Evolutionary conservation across 73 alveolate genomes (phyloP).

Genomic region (Uronychia setigera): DNA sequence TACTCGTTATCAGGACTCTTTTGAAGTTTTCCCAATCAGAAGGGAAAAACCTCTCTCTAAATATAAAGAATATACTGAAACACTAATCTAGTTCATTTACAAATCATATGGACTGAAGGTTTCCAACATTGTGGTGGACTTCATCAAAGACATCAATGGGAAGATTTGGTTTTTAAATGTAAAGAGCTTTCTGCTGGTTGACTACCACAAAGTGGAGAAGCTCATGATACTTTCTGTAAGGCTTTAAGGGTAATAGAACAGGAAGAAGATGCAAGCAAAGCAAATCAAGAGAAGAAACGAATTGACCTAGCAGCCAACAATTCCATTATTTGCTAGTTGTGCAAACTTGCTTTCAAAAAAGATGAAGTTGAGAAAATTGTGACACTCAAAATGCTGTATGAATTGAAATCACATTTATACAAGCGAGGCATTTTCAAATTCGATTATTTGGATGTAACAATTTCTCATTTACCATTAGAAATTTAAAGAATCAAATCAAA

Average conservation of each 20-base stretch:
- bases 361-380: slow-evolving; percentile 39
- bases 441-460: slow-evolving; percentile 49
- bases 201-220: slow-evolving; percentile 6
- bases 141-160: slow-evolving; percentile 30
- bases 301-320: slow-evolving; percentile 11
- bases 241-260: slow-evolving; percentile 15
- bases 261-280: slow-evolving; percentile 22
- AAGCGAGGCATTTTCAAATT: slow-evolving; percentile 65
- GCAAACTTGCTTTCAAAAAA: slow-evolving; percentile 41
- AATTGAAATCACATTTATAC: slow-evolving; percentile 47
- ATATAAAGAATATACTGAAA: background rate
- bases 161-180: slow-evolving; percentile 21
- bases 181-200: slow-evolving; percentile 24
- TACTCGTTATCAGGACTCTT: background rate
- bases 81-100: slow-evolving; percentile 53
- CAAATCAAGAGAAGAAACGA: background rate
- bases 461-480: slow-evolving; percentile 4
- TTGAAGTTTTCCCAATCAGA: background rate
- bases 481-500: slow-evolving; percentile 10
- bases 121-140: slow-evolving; percentile 17
- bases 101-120: slow-evolving; percentile 70
- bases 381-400: slow-evolving; percentile 39
- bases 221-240: slow-evolving; percentile 39
- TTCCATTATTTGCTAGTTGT: slow-evolving; percentile 46
- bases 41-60: background rate